Percentiles rank a stretch among this genome's conserved stretches.
Evolutionary conservation across 176 grass and related monocot species (phyloP).

Genomic region (Coix lacrymajobi): DNA sequence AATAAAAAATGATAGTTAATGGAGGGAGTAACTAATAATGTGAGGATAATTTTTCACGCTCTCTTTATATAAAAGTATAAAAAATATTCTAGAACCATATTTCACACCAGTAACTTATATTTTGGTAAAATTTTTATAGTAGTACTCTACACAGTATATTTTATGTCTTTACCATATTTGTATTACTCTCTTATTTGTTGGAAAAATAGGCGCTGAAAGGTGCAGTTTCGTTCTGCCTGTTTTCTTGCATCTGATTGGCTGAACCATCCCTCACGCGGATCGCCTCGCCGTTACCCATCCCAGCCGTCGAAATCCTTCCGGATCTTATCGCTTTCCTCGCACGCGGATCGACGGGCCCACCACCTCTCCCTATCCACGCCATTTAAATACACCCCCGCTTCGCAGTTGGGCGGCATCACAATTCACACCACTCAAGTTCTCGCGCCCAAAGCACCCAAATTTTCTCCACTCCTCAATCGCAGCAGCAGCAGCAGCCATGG

Average conservation of each 20-base stretch:
- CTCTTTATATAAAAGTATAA: too few species aligned
- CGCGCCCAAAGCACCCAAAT: background rate
- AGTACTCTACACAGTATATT: too few species aligned
- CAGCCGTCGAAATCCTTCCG: background rate
- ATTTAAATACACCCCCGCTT: background rate
- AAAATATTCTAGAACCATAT: too few species aligned
- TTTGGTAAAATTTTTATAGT: too few species aligned
- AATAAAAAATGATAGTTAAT: too few species aligned
- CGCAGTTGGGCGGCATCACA: background rate
- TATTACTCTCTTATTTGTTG: too few species aligned
- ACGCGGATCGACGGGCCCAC: conserved; percentile 20
- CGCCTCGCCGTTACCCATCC: background rate
- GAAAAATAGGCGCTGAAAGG: background rate
- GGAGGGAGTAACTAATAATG: too few species aligned
- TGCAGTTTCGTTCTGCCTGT: background rate
- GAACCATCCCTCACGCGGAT: background rate
- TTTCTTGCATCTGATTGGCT: background rate
- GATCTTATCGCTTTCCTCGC: background rate
- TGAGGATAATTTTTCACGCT: too few species aligned
- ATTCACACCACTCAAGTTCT: background rate
- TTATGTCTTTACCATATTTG: too few species aligned
- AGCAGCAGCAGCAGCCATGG: background rate
- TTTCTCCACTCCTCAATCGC: background rate
- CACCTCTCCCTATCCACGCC: background rate
- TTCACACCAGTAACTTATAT: too few species aligned